Evolutionary conservation across 768 basidiomycete species (phyloP), one percentile per base, ranked within the genome.

Genomic region (Tephrocybe sp.): DNA sequence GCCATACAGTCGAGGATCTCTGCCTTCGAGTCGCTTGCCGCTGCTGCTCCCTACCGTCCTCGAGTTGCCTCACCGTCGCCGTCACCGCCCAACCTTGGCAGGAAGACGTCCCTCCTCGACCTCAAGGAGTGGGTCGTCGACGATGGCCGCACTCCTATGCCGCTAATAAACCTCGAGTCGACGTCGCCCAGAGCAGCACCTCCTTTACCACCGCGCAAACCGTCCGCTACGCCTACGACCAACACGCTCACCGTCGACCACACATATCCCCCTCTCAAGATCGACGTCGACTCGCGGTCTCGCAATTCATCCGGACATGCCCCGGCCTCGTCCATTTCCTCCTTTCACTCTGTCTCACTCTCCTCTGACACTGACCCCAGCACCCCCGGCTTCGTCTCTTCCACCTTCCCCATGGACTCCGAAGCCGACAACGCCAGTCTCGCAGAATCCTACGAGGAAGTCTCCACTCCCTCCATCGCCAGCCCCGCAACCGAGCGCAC

Each of bases 341-440:
- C 89, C 24, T 89, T 92, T 53, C 87, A 89, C 58, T 89, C 89
- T 2, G 86, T 91, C 21, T 91, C 89, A 1, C 75, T 91, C 15
- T 90, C 88, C 1, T 86, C 85, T 6, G 84, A 85, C 53, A 72
- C 73, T 25, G 72, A 74, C 51, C 64, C 71, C 15, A 68, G 68
- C 50, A 72, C 70, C 1, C 72, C 73, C 9, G 69, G 65, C 24
- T 74, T 72, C 63, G 71, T 68, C 57, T 58, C 73, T 37, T 58
- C 72, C 39, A 68, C 73, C 47, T 68, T 69, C 61, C 72, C 74
- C 25, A 67, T 75, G 16, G 18, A 60, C 18, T 64, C 65, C 25
- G 79, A 83, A 31, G 55, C 67, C 2, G 84, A 86, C 54, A 69
- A 75, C 7, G 68, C 70, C 34, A 86, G 84, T 56, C 74, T 87